phyloP scores from a whole-genome alignment of 2,329 filamentous ascomycete genomes.

The Spiromastix sp. region DNA sequence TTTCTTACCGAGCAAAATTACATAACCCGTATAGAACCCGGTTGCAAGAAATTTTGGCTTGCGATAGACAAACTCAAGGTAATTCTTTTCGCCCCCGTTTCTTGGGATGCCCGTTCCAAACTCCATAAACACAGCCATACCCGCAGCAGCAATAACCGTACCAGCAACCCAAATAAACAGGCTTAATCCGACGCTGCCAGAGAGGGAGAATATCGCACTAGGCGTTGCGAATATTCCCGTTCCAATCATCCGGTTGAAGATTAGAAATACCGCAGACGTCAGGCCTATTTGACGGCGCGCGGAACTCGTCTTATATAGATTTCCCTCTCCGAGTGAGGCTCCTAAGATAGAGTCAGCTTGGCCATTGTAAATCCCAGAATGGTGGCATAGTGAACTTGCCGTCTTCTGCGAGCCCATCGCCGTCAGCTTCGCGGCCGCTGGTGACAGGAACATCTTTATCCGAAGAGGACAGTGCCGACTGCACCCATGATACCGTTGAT shows the following conservation, averaged over 20 bases:
- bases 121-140: conserved; percentile 52
- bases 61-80: conserved; percentile 57
- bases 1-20: conserved; percentile 32
- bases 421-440: too few relatives aligned
- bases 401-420: too few relatives aligned
- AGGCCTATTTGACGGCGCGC: conserved; percentile 14
- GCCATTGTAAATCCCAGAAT: too few relatives aligned
- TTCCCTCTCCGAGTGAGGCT: too few relatives aligned
- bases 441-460: too few relatives aligned
- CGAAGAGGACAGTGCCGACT: too few relatives aligned
- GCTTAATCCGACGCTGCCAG: conserved; percentile 54
- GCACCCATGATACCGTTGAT: too few relatives aligned
- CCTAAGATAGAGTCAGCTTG: too few relatives aligned
- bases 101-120: conserved; percentile 58
- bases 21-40: conserved; percentile 45
- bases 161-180: conserved; percentile 54
- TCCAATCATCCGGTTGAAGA: conserved; percentile 49
- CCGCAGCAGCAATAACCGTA: conserved; percentile 48
- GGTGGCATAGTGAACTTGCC: too few relatives aligned
- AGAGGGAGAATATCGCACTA: conserved; percentile 51
- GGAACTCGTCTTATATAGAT: conserved; percentile 17
- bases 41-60: conserved; percentile 52
- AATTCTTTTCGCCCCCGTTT: conserved; percentile 58
- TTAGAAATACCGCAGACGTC: conserved; percentile 23
- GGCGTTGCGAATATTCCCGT: conserved; percentile 62